Conservation (phyloP, 139 green algal genomes). For the Micromonas pusilla region DNA sequence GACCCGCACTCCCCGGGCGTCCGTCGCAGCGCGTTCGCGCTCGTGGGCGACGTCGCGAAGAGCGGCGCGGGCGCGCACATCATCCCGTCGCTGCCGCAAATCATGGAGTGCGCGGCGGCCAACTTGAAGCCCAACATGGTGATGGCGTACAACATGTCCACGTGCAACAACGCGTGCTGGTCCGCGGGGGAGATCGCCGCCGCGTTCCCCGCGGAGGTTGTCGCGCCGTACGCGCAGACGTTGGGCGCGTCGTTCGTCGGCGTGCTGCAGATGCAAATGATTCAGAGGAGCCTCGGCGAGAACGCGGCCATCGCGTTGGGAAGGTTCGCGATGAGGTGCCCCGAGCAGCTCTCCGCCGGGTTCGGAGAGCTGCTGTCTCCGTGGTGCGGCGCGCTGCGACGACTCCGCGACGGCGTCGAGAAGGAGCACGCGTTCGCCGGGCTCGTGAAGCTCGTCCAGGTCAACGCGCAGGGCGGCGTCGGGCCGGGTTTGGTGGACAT, state of each 20-base stretch:
- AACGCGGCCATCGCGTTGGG: conserved; percentile 90
- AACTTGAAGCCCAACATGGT: conserved; percentile 38
- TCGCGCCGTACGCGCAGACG: conserved; percentile 49
- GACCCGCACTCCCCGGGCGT: conserved; percentile 52
- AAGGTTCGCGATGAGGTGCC: conserved; percentile 57
- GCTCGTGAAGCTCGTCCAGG: conserved; percentile 57
- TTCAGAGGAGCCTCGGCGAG: conserved; percentile 72
- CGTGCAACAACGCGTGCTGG: conserved; percentile 95
- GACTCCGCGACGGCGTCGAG: conserved; percentile 81
- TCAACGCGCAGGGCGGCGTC: conserved; percentile 58
- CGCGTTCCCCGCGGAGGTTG: conserved; percentile 36
- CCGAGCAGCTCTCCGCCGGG: conserved; percentile 65
- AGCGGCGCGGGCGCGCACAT: conserved; percentile 46
- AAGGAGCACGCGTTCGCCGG: conserved; percentile 90
- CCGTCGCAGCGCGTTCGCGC: conserved; percentile 81
- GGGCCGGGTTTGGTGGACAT: conserved; percentile 43
- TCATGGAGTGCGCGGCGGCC: conserved; percentile 40
- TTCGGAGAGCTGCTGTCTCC: conserved; percentile 59
- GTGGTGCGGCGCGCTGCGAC: conserved; percentile 76
- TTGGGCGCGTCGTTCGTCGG: conserved; percentile 49
- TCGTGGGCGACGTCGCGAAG: conserved; percentile 83
- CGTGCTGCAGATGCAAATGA: conserved; percentile 48
- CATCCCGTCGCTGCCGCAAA: conserved; percentile 36
- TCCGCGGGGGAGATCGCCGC: conserved; percentile 76
- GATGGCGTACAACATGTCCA: conserved; percentile 45